Base-by-base conservation (phyloP, 768 basidiomycete species). In the Cyclocybe aegerita region DNA sequence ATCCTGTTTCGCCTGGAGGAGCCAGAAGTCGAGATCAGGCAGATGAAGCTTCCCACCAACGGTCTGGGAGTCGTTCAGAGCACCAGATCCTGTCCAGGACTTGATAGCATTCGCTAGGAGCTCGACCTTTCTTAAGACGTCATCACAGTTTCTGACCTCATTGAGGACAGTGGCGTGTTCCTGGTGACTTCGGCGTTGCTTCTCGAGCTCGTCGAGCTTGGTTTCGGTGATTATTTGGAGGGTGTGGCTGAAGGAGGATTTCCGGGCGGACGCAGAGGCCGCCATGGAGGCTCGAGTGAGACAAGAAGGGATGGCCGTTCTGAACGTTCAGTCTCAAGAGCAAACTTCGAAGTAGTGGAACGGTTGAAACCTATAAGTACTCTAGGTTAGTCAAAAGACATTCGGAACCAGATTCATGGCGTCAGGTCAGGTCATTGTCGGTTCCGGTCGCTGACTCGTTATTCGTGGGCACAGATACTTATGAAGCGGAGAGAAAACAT, bases 171-270 rank as follows among this genome's bases (percentile, higher is more conserved):
- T 58, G 7, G 68, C 65, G 56, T 74, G 69, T 1, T 58, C 61
- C 45, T 70, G 60, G 49, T 70, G 74, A 2, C 65, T 61, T 1
- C 62, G 40, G 7, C 68, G 67, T 45, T 71, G 75, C 50, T 71
- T 74, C 47, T 74, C 70, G 32, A 76, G 60, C 48, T 76, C 73
- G 40, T 72, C 64, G 14, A 76, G 68, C 54, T 78, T 76, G 55
- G 71, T 65, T 7, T 66, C 60, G 7, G 76, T 75, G 58, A 74
- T 75, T 50, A 71, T 74, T 44, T 73, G 71, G n/a, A 75, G 65
- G 7, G 73, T 70, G 47, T 74, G 64, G 16, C 68, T 61, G 50
- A 74, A 71, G 23, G 70, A 67, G 3, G 63, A 64, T n/a, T n/a
- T n/a, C n/a, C n/a, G n/a, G n/a, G n/a, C n/a, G n/a, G n/a, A n/a